A percentile compares a stretch with the other conserved stretches of the same genome.
These are phyloP conservation scores for Rubroboletus satanas DNA, from an alignment of 768 basidiomycete species.

Conservation along the genomic window DNA sequence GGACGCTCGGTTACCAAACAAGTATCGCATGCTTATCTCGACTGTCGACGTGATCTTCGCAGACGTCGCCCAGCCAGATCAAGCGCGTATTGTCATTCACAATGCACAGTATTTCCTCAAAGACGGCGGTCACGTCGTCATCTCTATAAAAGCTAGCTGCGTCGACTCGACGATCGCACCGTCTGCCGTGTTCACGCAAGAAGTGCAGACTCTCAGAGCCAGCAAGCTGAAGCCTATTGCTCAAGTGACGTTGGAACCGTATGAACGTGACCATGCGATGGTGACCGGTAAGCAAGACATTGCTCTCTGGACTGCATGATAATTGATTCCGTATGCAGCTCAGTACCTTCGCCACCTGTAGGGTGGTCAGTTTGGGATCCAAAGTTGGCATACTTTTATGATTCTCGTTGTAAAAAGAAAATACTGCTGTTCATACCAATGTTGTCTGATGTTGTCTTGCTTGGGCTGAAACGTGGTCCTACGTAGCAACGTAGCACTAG, in stretches of 20 bases:
- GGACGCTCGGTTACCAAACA: slow-evolving; percentile 94
- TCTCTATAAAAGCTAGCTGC: slow-evolving; percentile 99
- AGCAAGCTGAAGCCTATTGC: slow-evolving; percentile 89
- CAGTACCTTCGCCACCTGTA: slow-evolving; percentile 46
- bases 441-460: slow-evolving; percentile 16
- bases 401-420: slow-evolving; percentile 9
- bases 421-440: slow-evolving; percentile 16
- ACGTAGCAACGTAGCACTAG: not conserved
- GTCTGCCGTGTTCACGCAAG: slow-evolving; percentile 82
- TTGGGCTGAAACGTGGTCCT: not conserved
- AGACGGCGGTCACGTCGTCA: slow-evolving; percentile 85
- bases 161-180: slow-evolving; percentile 95
- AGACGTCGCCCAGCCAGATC: slow-evolving; percentile 97
- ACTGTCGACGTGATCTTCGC: slow-evolving; percentile 98
- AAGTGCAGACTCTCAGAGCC: slow-evolving; percentile 76
- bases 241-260: slow-evolving; percentile 93
- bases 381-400: not conserved
- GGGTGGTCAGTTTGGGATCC: not conserved
- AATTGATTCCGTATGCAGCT: slow-evolving; percentile 28
- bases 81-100: slow-evolving; percentile 91
- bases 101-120: slow-evolving; percentile 97
- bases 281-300: slow-evolving; percentile 57
- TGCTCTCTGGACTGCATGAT: not conserved
- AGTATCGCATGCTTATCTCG: slow-evolving; percentile 95
- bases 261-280: slow-evolving; percentile 90